These are phyloP conservation scores for Neurospora africana DNA, from an alignment of 495 filamentous ascomycete species.

Conservation along the genomic window DNA sequence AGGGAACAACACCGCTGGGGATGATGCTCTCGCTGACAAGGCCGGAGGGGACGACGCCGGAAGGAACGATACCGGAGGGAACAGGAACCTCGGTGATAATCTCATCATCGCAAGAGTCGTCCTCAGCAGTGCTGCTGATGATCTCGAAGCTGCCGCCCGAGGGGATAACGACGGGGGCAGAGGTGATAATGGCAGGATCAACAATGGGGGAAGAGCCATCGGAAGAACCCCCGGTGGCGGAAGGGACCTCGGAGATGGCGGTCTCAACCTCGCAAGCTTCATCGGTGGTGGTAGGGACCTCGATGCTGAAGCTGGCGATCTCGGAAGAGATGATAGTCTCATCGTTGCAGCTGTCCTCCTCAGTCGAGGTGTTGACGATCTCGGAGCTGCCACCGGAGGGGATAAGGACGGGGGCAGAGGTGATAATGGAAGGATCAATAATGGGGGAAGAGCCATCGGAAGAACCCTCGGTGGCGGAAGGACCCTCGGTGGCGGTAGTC, in stretches of 20 bases:
- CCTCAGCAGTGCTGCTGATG: constrained; percentile 1
- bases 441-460: no score
- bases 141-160: not conserved
- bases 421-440: no score
- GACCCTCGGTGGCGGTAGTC: not conserved
- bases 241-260: not conserved
- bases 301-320: not conserved
- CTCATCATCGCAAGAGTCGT: constrained; percentile 10
- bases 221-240: no score
- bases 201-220: no score
- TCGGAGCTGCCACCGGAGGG: constrained; percentile 4
- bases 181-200: no score
- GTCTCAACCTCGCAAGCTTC: not conserved
- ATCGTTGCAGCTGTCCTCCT: not conserved
- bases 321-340: not conserved
- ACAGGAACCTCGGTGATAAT: not conserved
- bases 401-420: no score
- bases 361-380: not conserved
- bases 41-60: no score
- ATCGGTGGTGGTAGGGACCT: constrained; percentile 2
- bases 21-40: no score
- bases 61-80: not conserved
- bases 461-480: no score
- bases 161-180: not conserved
- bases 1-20: no score